Conservation (phyloP, 139 green algal genomes). For the Zygnema circumcarinatum region DNA sequence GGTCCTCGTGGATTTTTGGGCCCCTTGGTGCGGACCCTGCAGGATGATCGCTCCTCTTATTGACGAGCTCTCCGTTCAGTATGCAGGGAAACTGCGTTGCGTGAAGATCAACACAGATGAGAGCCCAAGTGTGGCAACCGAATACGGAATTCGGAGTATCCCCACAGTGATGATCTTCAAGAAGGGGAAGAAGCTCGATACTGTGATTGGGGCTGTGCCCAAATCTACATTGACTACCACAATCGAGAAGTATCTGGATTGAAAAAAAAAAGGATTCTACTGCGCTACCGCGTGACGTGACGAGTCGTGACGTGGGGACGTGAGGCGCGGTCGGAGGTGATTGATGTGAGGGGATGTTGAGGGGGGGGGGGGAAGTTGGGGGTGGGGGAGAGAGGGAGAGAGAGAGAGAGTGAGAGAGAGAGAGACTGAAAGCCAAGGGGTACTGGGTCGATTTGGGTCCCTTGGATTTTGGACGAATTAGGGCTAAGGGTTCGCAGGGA, state of each 20-base stretch:
- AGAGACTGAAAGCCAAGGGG: too few species aligned
- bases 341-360: too few species aligned
- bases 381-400: too few species aligned
- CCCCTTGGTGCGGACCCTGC: conserved; percentile 76
- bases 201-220: conserved; percentile 96
- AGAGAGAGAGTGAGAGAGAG: too few species aligned
- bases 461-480: too few species aligned
- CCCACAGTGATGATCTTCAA: conserved; percentile 99
- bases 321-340: too few species aligned
- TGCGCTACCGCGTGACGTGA: too few species aligned
- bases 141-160: conserved; percentile 96
- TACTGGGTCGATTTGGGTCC: too few species aligned
- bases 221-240: conserved; percentile 88
- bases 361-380: too few species aligned
- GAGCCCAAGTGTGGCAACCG: conserved; percentile 86
- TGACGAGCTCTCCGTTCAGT: conserved; percentile 68
- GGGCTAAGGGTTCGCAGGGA: too few species aligned
- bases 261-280: too few species aligned
- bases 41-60: conserved; percentile 72
- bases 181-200: conserved; percentile 93
- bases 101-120: conserved; percentile 99
- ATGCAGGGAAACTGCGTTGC: conserved; percentile 61
- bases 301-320: too few species aligned
- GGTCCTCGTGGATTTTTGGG: conserved; percentile 98
- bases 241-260: conserved; percentile 84